phyloP scores from a whole-genome alignment of 352 stramenopile species.

The Globisporangium okanoganense region DNA sequence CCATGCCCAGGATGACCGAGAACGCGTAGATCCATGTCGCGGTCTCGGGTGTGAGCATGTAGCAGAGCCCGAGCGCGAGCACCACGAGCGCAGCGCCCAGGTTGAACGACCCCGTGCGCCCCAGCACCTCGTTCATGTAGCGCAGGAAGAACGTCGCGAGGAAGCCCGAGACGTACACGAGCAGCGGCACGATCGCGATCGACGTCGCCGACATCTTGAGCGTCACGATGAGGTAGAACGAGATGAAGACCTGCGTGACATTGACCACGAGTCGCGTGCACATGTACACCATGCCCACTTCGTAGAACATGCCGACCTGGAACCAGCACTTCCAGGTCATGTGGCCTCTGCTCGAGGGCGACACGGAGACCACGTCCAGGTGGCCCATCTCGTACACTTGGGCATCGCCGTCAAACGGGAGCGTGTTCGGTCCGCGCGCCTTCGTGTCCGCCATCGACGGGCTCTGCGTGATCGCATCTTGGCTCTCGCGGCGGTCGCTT shows the following conservation, averaged over 20 bases:
- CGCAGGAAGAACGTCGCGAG: slow-evolving; percentile 73
- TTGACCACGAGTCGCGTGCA: slow-evolving; percentile 85
- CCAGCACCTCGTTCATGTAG: slow-evolving; percentile 70
- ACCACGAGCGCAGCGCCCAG: slow-evolving; percentile 54
- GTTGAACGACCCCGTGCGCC: slow-evolving; percentile 64
- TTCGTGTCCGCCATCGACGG: slow-evolving; percentile 52
- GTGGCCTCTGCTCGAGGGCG: slow-evolving; percentile 23
- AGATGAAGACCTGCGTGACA: slow-evolving; percentile 85
- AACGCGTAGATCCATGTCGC: slow-evolving; percentile 71
- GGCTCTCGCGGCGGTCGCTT: slow-evolving; percentile 21
- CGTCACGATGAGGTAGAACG: slow-evolving; percentile 84
- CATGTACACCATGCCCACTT: slow-evolving; percentile 86
- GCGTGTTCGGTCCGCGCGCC: slow-evolving; percentile 31
- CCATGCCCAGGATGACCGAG: slow-evolving; percentile 71
- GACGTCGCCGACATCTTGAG: slow-evolving; percentile 81
- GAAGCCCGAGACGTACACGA: slow-evolving; percentile 84
- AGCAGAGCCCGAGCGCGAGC: slow-evolving; percentile 44
- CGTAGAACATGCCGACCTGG: slow-evolving; percentile 78
- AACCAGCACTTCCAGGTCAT: slow-evolving; percentile 84
- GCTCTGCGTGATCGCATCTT: slow-evolving; percentile 30
- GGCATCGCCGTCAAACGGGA: slow-evolving; percentile 57
- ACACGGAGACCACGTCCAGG: slow-evolving; percentile 1
- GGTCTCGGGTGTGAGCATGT: slow-evolving; percentile 52
- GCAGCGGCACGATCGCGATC: slow-evolving; percentile 79
- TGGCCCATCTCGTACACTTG: slow-evolving; percentile 24